Conservation (phyloP, 345 rosid species). For the Lepidium aucheri region DNA sequence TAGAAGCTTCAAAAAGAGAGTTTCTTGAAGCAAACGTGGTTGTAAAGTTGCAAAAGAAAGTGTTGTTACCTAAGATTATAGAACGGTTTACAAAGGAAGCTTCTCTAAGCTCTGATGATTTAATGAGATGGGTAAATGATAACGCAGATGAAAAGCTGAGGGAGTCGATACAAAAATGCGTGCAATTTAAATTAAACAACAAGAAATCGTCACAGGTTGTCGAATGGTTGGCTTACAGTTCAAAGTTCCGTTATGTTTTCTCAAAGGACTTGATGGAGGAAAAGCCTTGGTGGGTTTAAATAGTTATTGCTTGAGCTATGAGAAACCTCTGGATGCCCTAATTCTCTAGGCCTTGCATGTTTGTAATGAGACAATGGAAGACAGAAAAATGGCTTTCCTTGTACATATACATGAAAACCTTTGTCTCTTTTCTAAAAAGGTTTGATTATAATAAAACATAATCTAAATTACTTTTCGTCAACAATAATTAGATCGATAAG, state of each 20-base stretch:
- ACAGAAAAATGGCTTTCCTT: neutral
- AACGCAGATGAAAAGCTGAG: conserved; percentile 56
- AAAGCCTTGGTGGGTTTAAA: conserved; percentile 42
- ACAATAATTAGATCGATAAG: too few relatives aligned
- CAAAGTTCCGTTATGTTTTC: conserved; percentile 67
- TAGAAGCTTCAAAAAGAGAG: conserved; percentile 61
- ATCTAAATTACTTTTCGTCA: too few relatives aligned
- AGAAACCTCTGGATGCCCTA: neutral
- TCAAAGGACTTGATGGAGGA: conserved; percentile 57
- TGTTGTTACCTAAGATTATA: conserved; percentile 56
- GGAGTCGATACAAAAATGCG: conserved; percentile 49
- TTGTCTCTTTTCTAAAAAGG: neutral
- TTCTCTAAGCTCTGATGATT: conserved; percentile 42
- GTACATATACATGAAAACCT: neutral
- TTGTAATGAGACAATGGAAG: neutral
- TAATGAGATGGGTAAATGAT: conserved; percentile 50
- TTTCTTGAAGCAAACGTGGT: conserved; percentile 51
- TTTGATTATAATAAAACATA: too few relatives aligned
- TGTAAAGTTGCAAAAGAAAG: conserved; percentile 57
- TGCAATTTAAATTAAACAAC: conserved; percentile 33
- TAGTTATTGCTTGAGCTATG: neutral
- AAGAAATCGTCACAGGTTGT: conserved; percentile 50
- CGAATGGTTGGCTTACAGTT: conserved; percentile 70
- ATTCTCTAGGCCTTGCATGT: neutral
- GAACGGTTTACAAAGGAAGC: conserved; percentile 73